These are phyloP conservation scores for Garcia nutans DNA, from an alignment of 345 rosid species.

Conservation along the genomic window DNA sequence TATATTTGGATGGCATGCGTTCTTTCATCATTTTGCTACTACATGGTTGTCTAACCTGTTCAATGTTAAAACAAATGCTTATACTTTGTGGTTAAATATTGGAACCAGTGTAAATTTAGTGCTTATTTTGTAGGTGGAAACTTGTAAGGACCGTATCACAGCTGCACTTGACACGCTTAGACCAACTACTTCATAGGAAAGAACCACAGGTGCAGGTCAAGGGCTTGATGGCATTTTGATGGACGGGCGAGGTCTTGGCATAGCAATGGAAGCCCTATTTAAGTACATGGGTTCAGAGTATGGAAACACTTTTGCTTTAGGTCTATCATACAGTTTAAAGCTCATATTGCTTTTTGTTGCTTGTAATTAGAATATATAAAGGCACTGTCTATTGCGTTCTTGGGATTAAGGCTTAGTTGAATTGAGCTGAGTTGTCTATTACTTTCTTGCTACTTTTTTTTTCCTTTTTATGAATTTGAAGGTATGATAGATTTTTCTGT, in stretches of 20 bases:
- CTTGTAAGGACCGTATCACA: constrained; percentile 85
- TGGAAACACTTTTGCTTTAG: constrained; percentile 93
- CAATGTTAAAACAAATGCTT: not conserved
- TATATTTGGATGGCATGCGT: too few relatives aligned
- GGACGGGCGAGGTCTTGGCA: constrained; percentile 98
- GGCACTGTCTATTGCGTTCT: not conserved
- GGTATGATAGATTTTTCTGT: constrained; percentile 9
- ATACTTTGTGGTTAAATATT: not conserved
- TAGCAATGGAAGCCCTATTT: constrained; percentile 91
- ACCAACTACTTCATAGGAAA: constrained; percentile 96
- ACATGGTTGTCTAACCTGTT: not conserved
- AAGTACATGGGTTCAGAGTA: constrained; percentile 95
- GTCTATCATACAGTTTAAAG: constrained; percentile 42
- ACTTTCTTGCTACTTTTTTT: too few relatives aligned
- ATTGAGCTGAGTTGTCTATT: too few relatives aligned
- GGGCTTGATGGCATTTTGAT: constrained; percentile 79
- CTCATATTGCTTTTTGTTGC: constrained; percentile 16
- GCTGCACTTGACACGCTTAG: constrained; percentile 93
- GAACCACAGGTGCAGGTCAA: constrained; percentile 75
- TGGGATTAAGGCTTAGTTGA: too few relatives aligned
- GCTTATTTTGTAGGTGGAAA: constrained; percentile 61
- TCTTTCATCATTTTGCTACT: too few relatives aligned
- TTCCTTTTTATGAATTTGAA: not conserved
- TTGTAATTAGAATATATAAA: not conserved
- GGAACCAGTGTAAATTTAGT: constrained; percentile 10